Evolutionary conservation across 257 asterid genomes (phyloP).

Genomic region (Solanum corneliomulleri): DNA sequence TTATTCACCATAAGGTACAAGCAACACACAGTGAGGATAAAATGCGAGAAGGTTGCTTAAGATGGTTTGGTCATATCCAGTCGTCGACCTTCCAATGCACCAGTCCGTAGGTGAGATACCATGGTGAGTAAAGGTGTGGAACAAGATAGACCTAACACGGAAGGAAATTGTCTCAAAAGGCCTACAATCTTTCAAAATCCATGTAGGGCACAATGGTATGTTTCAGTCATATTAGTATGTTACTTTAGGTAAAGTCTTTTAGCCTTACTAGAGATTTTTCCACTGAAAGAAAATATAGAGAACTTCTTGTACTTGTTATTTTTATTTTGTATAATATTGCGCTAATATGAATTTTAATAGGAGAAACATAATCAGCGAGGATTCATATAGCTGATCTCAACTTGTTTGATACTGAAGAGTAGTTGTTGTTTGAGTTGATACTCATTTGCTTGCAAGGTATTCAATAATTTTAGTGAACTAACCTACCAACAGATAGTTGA

Average conservation of each 20-base stretch:
- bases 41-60: not conserved
- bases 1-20: not conserved
- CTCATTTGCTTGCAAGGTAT: not conserved
- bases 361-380: not conserved
- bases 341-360: not conserved
- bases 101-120: not conserved
- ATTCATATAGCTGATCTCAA: not conserved
- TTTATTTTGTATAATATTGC: not conserved
- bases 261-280: not conserved
- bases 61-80: not conserved
- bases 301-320: not conserved
- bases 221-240: not conserved
- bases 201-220: not conserved
- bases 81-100: not conserved
- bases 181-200: not conserved
- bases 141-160: not conserved
- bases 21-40: not conserved
- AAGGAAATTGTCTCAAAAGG: not conserved
- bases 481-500: not conserved
- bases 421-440: not conserved
- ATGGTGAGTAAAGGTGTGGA: not conserved
- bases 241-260: not conserved
- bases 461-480: not conserved
- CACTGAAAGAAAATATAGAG: not conserved
- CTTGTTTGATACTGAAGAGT: not conserved